phyloP scores from a whole-genome alignment of 768 basidiomycete genomes.

The Arthromyces matolae region DNA sequence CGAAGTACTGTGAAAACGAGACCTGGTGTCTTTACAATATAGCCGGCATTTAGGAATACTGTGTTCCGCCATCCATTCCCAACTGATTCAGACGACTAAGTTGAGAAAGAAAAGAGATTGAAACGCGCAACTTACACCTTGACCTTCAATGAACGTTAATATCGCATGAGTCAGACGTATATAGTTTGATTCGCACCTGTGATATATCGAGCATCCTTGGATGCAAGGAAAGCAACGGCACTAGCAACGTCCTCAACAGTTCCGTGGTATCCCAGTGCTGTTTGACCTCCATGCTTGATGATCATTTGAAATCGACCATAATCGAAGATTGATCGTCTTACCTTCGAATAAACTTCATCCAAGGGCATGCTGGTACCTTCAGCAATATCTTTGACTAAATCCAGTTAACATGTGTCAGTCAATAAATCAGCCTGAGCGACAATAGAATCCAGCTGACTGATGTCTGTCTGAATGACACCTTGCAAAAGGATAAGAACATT shows the following conservation, averaged over 20 bases:
- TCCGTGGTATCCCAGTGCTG: constrained; percentile 6
- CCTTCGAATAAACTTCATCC: background rate
- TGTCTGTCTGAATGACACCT: constrained; percentile 9
- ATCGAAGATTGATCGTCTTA: background rate
- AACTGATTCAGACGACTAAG: background rate
- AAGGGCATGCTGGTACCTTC: background rate
- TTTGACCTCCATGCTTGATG: background rate
- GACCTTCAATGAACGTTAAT: constrained; percentile 1
- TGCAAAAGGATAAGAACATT: background rate
- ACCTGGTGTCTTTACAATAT: background rate
- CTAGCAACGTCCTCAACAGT: constrained; percentile 12
- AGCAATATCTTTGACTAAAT: background rate
- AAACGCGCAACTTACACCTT: constrained; percentile 9
- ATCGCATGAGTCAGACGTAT: background rate
- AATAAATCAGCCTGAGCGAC: background rate
- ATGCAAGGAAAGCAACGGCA: constrained; percentile 20
- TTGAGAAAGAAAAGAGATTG: background rate
- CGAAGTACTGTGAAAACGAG: too few species aligned
- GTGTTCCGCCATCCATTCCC: background rate
- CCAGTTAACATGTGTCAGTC: background rate
- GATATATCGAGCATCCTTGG: constrained; percentile 15
- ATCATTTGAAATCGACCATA: background rate
- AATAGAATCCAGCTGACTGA: background rate
- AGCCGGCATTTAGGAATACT: background rate
- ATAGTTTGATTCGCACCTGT: constrained; percentile 10